phyloP scores from a whole-genome alignment of 208 protist genomes.

The Trypanosoma cruzi region DNA sequence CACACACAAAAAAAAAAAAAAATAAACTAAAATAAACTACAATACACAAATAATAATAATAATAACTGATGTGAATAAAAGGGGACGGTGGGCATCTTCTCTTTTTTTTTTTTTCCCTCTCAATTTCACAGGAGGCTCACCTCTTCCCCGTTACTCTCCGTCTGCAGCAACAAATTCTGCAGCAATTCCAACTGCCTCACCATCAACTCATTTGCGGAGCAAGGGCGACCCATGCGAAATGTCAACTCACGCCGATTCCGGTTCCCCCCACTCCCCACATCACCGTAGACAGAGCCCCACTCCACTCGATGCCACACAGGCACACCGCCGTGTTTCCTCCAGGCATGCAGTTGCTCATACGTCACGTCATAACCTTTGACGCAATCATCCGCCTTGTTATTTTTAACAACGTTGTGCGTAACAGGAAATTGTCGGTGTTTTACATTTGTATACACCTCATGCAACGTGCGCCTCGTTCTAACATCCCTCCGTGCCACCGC shows the following conservation, averaged over 20 bases:
- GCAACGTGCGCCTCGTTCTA: conserved; percentile 22
- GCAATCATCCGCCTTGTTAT: neutral
- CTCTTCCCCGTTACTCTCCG: conserved; percentile 7
- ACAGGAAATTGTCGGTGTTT: conserved; percentile 41
- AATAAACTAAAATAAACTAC: neutral
- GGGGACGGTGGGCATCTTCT: neutral
- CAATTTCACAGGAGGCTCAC: neutral
- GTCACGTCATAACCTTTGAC: neutral
- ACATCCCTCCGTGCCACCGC: conserved; percentile 42
- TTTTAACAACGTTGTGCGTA: neutral
- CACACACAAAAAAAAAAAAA: too few species aligned
- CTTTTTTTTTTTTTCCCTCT: neutral
- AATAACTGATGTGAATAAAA: conserved; percentile 1
- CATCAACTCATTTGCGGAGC: conserved; percentile 30
- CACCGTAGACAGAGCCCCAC: conserved; percentile 69
- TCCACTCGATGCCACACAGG: conserved; percentile 44
- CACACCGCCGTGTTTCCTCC: conserved; percentile 24
- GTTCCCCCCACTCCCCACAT: conserved; percentile 17
- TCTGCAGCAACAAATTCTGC: conserved; percentile 17
- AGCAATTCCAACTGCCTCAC: conserved; percentile 23
- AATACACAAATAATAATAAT: too few species aligned
- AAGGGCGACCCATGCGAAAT: conserved; percentile 45
- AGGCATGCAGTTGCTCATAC: conserved; percentile 13
- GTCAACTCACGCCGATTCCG: conserved; percentile 33
- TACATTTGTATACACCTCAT: conserved; percentile 43